Percentiles rank a stretch among this genome's conserved stretches.
Evolutionary conservation across 2,329 filamentous ascomycete genomes (phyloP).

Genomic region (Fusarium sp.): DNA sequence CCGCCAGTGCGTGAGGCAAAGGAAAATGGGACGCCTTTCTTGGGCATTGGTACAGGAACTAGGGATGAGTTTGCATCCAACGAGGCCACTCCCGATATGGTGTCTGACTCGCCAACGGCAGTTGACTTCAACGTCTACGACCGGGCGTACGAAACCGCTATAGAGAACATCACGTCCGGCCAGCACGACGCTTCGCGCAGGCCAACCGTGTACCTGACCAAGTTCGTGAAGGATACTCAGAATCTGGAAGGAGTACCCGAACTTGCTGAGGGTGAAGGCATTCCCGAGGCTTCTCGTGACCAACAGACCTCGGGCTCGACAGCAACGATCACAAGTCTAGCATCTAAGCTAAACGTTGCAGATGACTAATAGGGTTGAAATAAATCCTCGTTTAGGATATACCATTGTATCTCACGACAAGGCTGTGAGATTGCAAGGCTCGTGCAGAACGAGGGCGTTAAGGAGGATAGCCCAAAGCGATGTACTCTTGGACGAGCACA

Average conservation of each 20-base stretch:
- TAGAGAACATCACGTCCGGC: constrained; percentile 76
- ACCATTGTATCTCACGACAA: neutral
- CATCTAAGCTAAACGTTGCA: constrained; percentile 43
- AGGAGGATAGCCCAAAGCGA: constrained; percentile 7
- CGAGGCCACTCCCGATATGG: constrained; percentile 63
- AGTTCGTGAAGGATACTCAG: constrained; percentile 63
- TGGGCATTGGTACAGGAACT: constrained; percentile 82
- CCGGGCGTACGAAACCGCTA: constrained; percentile 82
- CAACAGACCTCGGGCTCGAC: constrained; percentile 24
- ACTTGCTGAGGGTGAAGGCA: constrained; percentile 50
- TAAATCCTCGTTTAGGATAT: neutral
- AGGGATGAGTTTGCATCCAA: constrained; percentile 62
- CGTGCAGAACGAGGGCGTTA: constrained; percentile 18
- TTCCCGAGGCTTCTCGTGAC: constrained; percentile 12
- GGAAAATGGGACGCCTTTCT: constrained; percentile 74
- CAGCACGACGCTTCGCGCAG: constrained; percentile 55
- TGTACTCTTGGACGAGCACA: constrained; percentile 16
- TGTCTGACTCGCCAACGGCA: constrained; percentile 88
- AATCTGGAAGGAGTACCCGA: constrained; percentile 56
- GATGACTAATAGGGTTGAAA: constrained; percentile 22
- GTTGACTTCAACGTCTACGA: constrained; percentile 93
- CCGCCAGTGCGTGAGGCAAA: constrained; percentile 71
- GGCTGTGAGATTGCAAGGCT: constrained; percentile 11
- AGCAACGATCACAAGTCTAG: constrained; percentile 42
- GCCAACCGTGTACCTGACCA: constrained; percentile 66